Conservation (phyloP, 2,329 filamentous ascomycete genomes). For the Xylariaceae sp. region DNA sequence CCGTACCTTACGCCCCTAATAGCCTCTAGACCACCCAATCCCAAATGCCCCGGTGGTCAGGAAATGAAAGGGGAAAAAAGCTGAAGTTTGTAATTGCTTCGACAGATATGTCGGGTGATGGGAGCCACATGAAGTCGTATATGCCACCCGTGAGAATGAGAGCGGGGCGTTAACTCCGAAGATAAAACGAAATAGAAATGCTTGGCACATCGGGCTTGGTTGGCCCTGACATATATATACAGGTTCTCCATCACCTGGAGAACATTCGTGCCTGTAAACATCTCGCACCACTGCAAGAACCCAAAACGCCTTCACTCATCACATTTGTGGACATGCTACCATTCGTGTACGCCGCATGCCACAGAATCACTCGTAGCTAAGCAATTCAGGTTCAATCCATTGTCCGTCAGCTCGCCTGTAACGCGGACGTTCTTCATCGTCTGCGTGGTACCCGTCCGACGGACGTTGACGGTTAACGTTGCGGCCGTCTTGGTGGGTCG, state of each 20-base stretch:
- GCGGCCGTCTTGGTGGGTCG: conserved; percentile 28
- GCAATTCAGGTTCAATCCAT: conserved; percentile 3
- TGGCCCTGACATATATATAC: conserved; percentile 18
- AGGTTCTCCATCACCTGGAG: conserved; percentile 1
- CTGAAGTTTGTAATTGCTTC: conserved; percentile 2
- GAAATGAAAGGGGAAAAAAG: conserved; percentile 1
- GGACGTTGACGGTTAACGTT: conserved; percentile 30
- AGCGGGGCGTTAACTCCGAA: neutral
- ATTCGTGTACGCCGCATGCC: conserved; percentile 4
- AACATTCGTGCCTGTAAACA: conserved; percentile 12
- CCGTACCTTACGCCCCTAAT: conserved; percentile 12
- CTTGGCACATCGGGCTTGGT: neutral
- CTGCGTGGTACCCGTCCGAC: conserved; percentile 21
- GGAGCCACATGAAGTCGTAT: conserved; percentile 13
- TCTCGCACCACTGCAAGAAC: conserved; percentile 16
- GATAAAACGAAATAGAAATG: conserved; percentile 10
- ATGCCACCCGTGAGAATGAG: conserved; percentile 16
- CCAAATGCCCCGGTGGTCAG: neutral
- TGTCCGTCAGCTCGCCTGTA: conserved; percentile 32
- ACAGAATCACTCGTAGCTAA: conserved; percentile 1
- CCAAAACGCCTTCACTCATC: conserved; percentile 14
- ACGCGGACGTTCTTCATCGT: neutral
- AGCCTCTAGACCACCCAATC: conserved; percentile 8
- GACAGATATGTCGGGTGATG: conserved; percentile 7
- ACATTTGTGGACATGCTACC: conserved; percentile 23